Conservation (phyloP, 2,329 filamentous ascomycete genomes). For the Plenodomus tracheiphilus region DNA sequence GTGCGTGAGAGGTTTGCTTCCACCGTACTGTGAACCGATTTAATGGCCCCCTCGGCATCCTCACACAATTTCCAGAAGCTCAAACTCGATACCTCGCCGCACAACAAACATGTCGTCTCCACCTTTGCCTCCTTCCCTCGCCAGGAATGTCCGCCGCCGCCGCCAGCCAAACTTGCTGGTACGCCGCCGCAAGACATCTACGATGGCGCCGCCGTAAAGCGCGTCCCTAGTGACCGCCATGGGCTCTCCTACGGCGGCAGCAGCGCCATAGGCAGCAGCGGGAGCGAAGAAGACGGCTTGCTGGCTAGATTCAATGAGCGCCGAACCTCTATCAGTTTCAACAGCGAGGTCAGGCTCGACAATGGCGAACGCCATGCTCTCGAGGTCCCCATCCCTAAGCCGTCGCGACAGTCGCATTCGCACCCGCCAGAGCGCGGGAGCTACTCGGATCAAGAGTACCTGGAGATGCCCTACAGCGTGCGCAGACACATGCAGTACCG, state of each 20-base stretch:
- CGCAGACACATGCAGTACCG: constrained; percentile 28
- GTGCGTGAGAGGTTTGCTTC: constrained; percentile 34
- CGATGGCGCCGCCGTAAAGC: constrained; percentile 21
- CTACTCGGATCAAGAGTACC: constrained; percentile 39
- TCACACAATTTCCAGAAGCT: constrained; percentile 49
- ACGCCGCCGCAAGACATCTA: constrained; percentile 21
- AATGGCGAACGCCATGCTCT: constrained; percentile 44
- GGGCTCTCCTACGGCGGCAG: constrained; percentile 16
- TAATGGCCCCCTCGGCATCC: constrained; percentile 47
- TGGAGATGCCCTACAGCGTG: constrained; percentile 33
- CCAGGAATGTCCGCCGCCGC: constrained; percentile 21
- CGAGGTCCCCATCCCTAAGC: constrained; percentile 44
- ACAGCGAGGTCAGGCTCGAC: constrained; percentile 46
- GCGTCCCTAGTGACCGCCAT: constrained; percentile 21
- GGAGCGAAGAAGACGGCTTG: constrained; percentile 30
- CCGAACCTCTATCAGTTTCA: constrained; percentile 47
- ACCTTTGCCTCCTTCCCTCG: constrained; percentile 32
- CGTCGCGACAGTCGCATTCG: constrained; percentile 20
- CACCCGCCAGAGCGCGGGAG: constrained; percentile 32
- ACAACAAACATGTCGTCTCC: constrained; percentile 40
- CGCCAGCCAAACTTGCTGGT: constrained; percentile 22
- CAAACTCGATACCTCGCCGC: constrained; percentile 44
- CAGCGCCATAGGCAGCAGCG: constrained; percentile 29
- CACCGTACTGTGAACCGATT: constrained; percentile 33
- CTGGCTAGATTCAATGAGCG: constrained; percentile 37